Base-by-base conservation (phyloP, 2,329 filamentous ascomycete species). In the Aspergillus sojae region DNA sequence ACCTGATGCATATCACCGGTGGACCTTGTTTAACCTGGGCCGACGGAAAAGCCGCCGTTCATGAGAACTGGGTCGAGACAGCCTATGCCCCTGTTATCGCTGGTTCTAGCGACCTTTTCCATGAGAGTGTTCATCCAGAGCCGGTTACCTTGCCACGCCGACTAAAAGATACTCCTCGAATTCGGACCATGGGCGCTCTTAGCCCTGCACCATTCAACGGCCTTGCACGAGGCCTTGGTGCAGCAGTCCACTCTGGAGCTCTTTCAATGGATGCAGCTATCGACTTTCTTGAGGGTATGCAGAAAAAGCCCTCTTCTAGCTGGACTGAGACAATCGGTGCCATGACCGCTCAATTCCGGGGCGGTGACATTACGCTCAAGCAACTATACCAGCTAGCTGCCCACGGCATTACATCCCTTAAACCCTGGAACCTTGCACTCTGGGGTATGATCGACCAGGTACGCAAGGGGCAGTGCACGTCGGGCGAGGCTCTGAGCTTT, bases 11-110 rank as follows among this genome's bases (percentile, higher is more conserved):
- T 39, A 68, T 68, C n/a, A 60, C 66, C 9, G 59, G 55, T 28
- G 66, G 66, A 4, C 60, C 62, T n/a, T 68, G 66, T 39, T 59
- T 68, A 43, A 68, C 66, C 43, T 68, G 66, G 66, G 61, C 36
- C 5, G 52, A 58, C n/a, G 53, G 60, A 1, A 62, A 62, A 21
- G n/a, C 34, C 9, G 34, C 55, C 1, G 53, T 68, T 23, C 60
- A 67, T 45, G 66, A 68, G 50, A 63, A 48, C 46, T 43, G 41
- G 19, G 41, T 43, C n/a, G 41, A 43, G n/a, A 43, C 41, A 43
- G 16, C 10, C 1, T 43, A 21, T 21, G 41, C 41, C 19, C 41
- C 41, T 1, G 3, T 11, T 9, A 43, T 43, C 1, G 4, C 16
- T 21, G 41, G 41, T 6, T 43, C 41, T 10, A 21, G 21, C 14